Conservation (phyloP, 2,329 filamentous ascomycete genomes). For the Lecanicillium sp. region DNA sequence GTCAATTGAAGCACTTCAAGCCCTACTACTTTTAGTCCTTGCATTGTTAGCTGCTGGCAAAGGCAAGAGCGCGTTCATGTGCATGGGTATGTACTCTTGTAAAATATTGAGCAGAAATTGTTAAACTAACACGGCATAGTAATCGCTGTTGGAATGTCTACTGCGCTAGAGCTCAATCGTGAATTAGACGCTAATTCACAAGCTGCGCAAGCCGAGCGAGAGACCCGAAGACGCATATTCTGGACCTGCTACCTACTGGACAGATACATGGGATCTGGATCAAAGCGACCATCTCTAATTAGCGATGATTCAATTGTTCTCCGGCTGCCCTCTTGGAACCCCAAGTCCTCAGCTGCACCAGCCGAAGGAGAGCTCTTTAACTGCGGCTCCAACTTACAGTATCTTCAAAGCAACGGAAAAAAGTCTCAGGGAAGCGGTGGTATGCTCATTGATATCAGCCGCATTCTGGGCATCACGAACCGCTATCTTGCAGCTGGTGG, state of each 20-base stretch:
- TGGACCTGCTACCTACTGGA: conserved; percentile 87
- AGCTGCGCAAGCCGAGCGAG: conserved; percentile 60
- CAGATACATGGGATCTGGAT: conserved; percentile 73
- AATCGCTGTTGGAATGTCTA: conserved; percentile 71
- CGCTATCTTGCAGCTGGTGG: conserved; percentile 77
- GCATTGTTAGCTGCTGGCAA: conserved; percentile 70
- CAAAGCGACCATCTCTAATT: conserved; percentile 72
- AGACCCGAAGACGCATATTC: conserved; percentile 71
- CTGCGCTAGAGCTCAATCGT: conserved; percentile 72
- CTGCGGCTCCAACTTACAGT: conserved; percentile 67
- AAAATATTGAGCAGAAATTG: background rate
- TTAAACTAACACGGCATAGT: conserved; percentile 40
- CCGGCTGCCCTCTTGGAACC: conserved; percentile 66
- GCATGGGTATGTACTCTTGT: conserved; percentile 52
- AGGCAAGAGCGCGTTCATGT: conserved; percentile 82
- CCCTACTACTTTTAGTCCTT: conserved; percentile 65
- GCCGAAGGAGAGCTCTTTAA: conserved; percentile 77
- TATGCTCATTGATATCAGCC: conserved; percentile 77
- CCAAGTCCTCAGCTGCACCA: conserved; percentile 49
- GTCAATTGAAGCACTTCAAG: conserved; percentile 68
- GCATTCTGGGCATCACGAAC: conserved; percentile 76
- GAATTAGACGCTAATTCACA: conserved; percentile 58
- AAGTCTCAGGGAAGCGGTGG: conserved; percentile 67
- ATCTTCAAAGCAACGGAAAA: conserved; percentile 58
- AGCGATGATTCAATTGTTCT: conserved; percentile 69